These are phyloP conservation scores for Tetracladium marchalianum DNA, from an alignment of 495 filamentous ascomycete species.

Conservation along the genomic window DNA sequence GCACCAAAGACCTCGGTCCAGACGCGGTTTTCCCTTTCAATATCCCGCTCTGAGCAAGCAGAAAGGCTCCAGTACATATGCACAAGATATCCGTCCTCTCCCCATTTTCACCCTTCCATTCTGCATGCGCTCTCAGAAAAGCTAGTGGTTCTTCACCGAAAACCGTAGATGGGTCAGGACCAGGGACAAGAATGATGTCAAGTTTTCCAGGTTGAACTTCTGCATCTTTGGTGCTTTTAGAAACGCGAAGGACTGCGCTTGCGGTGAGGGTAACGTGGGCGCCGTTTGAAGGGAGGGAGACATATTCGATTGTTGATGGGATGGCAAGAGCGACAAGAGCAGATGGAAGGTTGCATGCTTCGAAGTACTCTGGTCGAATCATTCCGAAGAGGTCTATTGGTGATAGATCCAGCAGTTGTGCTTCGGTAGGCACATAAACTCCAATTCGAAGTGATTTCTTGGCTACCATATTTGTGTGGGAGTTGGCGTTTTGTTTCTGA, in stretches of 20 bases:
- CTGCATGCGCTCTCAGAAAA: slow-evolving; percentile 36
- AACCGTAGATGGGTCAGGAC: slow-evolving; percentile 31
- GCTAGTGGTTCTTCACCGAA: slow-evolving; percentile 26
- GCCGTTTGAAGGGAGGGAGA: slow-evolving; percentile 9
- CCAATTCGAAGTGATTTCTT: slow-evolving; percentile 9
- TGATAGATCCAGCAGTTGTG: slow-evolving; percentile 16
- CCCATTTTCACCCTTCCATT: slow-evolving; percentile 12
- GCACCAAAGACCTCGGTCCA: slow-evolving; percentile 41
- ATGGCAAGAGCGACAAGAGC: slow-evolving; percentile 4
- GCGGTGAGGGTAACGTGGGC: slow-evolving; percentile 11
- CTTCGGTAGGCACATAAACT: slow-evolving; percentile 9
- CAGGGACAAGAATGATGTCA: slow-evolving; percentile 43
- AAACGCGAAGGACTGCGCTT: slow-evolving; percentile 1
- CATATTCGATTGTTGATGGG: slow-evolving; percentile 15
- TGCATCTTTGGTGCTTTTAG: slow-evolving; percentile 6
- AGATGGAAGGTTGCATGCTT: slow-evolving; percentile 10
- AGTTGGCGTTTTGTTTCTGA: not conserved
- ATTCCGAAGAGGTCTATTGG: slow-evolving; percentile 17
- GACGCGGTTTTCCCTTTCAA: slow-evolving; percentile 36
- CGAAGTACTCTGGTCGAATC: slow-evolving; percentile 12
- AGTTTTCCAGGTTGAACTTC: slow-evolving; percentile 31
- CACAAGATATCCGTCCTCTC: slow-evolving; percentile 35
- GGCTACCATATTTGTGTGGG: not conserved
- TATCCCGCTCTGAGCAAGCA: slow-evolving; percentile 40
- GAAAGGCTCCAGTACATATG: slow-evolving; percentile 43